phyloP scores from a whole-genome alignment of 768 basidiomycete species.

The Tricholoma saponaceum region DNA sequence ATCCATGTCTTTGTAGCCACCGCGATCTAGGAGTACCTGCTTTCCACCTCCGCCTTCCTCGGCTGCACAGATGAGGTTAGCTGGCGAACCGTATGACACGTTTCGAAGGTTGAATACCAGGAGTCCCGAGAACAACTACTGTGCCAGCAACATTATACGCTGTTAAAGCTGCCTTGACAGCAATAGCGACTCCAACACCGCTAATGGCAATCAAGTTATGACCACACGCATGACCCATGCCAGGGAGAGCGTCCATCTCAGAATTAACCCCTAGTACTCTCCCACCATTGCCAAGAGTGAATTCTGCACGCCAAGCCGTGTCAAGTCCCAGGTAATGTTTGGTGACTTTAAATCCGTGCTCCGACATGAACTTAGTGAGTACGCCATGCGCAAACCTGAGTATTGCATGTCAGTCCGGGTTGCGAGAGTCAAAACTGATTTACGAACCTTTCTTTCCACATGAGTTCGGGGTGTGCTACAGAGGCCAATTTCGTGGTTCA shows the following conservation, averaged over 20 bases:
- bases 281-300: slow-evolving; percentile 51
- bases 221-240: slow-evolving; percentile 68
- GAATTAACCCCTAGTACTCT: slow-evolving; percentile 75
- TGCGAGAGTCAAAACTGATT: background rate
- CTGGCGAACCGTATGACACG: background rate
- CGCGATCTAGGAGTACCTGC: slow-evolving; percentile 64
- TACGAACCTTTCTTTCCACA: slow-evolving; percentile 60
- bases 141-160: slow-evolving; percentile 61
- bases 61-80: slow-evolving; percentile 35
- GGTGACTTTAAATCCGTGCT: slow-evolving; percentile 68
- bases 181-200: slow-evolving; percentile 71
- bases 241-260: slow-evolving; percentile 67
- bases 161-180: slow-evolving; percentile 65
- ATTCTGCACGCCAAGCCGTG: slow-evolving; percentile 80
- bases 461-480: slow-evolving; percentile 62
- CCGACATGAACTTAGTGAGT: slow-evolving; percentile 62
- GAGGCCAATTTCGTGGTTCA: background rate
- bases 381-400: slow-evolving; percentile 68
- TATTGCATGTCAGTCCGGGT: slow-evolving; percentile 2
- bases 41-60: slow-evolving; percentile 83
- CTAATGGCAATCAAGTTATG: slow-evolving; percentile 82
- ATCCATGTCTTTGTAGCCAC: slow-evolving; percentile 80
- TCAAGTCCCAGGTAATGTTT: slow-evolving; percentile 63
- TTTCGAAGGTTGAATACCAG: slow-evolving; percentile 37
- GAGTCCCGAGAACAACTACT: slow-evolving; percentile 74